Base-by-base conservation (phyloP, 1,284 basidiomycete genomes). In the Ustilago crameri region DNA sequence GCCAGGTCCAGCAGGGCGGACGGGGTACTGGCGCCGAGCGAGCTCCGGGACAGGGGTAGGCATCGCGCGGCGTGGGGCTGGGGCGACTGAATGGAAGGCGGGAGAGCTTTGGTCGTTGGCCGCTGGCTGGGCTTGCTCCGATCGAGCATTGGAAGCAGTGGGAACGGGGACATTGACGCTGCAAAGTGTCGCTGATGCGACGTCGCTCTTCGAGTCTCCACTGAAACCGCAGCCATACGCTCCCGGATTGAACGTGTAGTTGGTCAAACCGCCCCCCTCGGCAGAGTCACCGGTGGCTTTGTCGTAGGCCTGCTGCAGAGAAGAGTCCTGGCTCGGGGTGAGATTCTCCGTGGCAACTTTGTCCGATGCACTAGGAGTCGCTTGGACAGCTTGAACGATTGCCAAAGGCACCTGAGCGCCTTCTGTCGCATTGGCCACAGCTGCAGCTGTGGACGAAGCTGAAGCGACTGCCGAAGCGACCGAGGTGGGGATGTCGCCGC, bases 231-330 rank as follows among this genome's bases (percentile, higher is more conserved):
- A 74, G 0, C 71, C 71, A 23, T 53, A 69, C 2, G 71, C 71
- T n/a, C 71, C 71, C 1, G 64, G 56, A 18, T 55, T 52, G 37
- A 58, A 65, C 3, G 64, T 65, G 60, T 60, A 74, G 46, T 56
- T 69, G 46, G 45, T 38, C 12, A 59, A 38, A 7, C 27, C 46
- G 3, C 18, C 51, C 15, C 35, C 45, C 0, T 23, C 37, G 0
- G 10, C 32, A 3, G 34, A 34, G 20, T 41, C 47, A 17, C 53
- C 51, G 9, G 27, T 49, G 2, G 38, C 34, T 17, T 56, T 45
- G 18, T 46, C 52, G 20, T 20, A 42, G 5, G 23, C 22, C 23
- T 42, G 41, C 40, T 58, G 35, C 17, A 65, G 44, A 40, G 45
- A 43, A 14, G 63, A 26, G 20, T 38, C 38, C 30, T 60, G 52